Base-by-base conservation (phyloP, 345 rosid genomes). In the Rhizophora mangle region DNA sequence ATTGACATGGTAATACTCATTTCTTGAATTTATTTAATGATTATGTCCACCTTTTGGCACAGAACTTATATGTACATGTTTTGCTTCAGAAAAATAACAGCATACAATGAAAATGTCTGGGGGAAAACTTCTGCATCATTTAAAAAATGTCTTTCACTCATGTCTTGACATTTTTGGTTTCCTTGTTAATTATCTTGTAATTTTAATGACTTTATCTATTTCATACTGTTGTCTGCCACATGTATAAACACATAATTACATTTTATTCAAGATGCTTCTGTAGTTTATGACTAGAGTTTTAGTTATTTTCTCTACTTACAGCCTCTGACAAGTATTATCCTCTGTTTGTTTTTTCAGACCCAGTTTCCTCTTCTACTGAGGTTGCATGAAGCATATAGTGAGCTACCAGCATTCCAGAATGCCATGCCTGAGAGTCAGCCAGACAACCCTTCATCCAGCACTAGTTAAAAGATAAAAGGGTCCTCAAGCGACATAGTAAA, bases 1-100 rank as follows among this genome's bases (percentile, higher is more conserved):
- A 63, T 91, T n/a, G 89, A 85, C 80, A 84, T 88, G 96, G 98
- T 93, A 91, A 32, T 61, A 5, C 60, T 65, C 10, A 0, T 64
- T 69, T 22, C 19, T 27, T 43, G 32, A 52, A 18, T 71, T 39
- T 30, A 21, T 52, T 32, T 62, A 4, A 56, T 10, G 13, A 24
- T 21, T 24, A 24, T 18, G 3, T 56, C 29, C 29, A 10, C 26
- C 8, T 19, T 60, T 8, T n/a, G 47, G 21, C 5, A 2, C 49
- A 43, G 16, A 43, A 34, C 37, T 43, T 43, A 43, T 15, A 43
- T 13, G 49, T 43, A 13, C 5, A 13, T 43, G 13, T 43, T 11
- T 43, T 43, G 49, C 49, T 13, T 43, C 5, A 43, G 49, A 43
- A 43, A 39, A 43, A 43, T 43, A 43, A 11, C 49, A 43, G 5